A percentile compares a stretch with the other conserved stretches of the same genome.
Conservation (phyloP, 2,329 filamentous ascomycete species). For the Beauveria rudraprayagi region DNA sequence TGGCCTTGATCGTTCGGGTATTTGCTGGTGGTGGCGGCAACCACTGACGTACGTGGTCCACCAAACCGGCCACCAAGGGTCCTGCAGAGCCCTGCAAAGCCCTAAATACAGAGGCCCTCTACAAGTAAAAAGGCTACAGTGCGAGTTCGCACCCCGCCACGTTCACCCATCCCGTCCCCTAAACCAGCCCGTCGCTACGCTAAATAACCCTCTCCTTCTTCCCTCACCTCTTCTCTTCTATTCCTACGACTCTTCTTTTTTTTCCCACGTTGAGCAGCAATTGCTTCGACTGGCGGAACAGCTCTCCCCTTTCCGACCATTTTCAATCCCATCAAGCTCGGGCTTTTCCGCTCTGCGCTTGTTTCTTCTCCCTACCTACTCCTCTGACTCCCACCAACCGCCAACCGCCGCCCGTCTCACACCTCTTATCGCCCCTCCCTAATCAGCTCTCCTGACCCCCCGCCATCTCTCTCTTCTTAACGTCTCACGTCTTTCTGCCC, state of each 20-base stretch:
- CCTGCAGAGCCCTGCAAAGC: too few relatives aligned
- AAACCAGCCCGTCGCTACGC: not conserved
- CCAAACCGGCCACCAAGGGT: not conserved
- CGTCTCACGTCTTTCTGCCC: not conserved
- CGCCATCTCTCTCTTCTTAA: not conserved
- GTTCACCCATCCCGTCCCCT: not conserved
- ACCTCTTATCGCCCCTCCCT: slow-evolving; percentile 12
- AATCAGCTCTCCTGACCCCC: slow-evolving; percentile 8
- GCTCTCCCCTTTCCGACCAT: not conserved
- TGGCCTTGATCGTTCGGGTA: not conserved
- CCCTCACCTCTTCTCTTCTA: not conserved
- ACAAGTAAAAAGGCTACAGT: not conserved
- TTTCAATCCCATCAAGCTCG: not conserved
- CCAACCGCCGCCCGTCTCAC: not conserved
- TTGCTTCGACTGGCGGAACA: slow-evolving; percentile 9
- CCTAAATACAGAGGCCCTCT: not conserved
- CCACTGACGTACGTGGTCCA: not conserved
- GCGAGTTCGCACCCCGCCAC: not conserved
- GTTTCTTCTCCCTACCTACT: not conserved
- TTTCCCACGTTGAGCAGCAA: slow-evolving; percentile 6
- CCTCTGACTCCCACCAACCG: slow-evolving; percentile 2
- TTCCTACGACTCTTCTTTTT: not conserved
- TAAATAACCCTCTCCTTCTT: slow-evolving; percentile 6
- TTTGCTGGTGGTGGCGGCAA: too few relatives aligned
- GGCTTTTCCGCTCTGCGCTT: not conserved